A percentile compares a stretch with the other conserved stretches of the same genome.
phyloP scores from a whole-genome alignment of 2,329 filamentous ascomycete genomes.

The Ceratocystis harringtonii region DNA sequence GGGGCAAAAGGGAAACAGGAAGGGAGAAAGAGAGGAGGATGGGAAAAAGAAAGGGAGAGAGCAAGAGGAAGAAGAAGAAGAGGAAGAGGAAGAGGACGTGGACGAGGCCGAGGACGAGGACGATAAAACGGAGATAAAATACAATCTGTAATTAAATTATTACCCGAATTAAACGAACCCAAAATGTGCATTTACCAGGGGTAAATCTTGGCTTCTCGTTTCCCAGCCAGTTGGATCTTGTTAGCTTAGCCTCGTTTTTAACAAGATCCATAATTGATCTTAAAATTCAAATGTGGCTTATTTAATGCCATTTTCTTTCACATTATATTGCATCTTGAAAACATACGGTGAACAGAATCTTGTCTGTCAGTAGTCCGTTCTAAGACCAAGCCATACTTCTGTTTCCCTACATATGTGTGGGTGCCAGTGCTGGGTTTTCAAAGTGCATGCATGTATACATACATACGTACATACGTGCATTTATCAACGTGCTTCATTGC shows the following conservation, averaged over 20 bases:
- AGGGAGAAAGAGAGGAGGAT: not conserved
- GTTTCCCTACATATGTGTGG: no score
- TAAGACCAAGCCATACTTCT: no score
- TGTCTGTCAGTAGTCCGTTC: no score
- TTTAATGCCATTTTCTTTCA: not conserved
- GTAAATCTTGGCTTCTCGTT: not conserved
- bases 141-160: not conserved
- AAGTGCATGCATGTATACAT: no score
- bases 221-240: not conserved
- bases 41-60: not conserved
- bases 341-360: no score
- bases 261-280: not conserved
- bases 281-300: not conserved
- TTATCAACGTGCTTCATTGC: no score
- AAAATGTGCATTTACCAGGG: not conserved
- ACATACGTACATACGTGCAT: no score
- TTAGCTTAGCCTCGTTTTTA: constrained; percentile 2
- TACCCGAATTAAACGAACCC: not conserved
- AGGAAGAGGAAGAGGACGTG: not conserved
- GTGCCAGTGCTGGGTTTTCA: no score
- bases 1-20: not conserved
- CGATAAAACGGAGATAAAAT: not conserved
- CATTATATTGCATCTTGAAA: no score
- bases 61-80: not conserved
- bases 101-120: no score